Percentiles rank a stretch among this genome's conserved stretches.
Evolutionary conservation across 2,329 filamentous ascomycete genomes (phyloP).

Genomic region (Scedosporium minutisporum): DNA sequence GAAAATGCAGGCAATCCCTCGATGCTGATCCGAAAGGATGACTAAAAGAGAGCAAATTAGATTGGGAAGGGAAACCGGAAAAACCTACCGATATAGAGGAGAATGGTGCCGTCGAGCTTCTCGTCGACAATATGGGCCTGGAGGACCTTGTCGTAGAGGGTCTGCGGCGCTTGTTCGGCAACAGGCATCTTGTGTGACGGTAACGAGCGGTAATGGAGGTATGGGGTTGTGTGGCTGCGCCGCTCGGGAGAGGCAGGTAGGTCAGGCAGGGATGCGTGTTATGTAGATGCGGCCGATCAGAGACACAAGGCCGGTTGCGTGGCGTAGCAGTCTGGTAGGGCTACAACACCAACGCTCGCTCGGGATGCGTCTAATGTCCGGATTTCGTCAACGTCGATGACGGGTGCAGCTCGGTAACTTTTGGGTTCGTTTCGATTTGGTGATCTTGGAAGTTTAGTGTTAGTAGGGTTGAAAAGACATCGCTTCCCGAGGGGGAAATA

Average conservation of each 20-base stretch:
- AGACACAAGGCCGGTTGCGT: no score
- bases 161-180: conserved; percentile 62
- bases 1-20: not conserved
- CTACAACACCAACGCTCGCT: no score
- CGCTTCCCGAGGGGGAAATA: not conserved
- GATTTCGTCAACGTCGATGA: not conserved
- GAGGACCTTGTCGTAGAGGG: conserved; percentile 97
- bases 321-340: no score
- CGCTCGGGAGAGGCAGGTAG: not conserved
- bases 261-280: not conserved
- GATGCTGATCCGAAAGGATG: no score
- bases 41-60: not conserved
- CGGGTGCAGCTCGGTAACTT: not conserved
- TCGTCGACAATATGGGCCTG: conserved; percentile 90
- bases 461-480: not conserved
- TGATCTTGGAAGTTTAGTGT: not conserved
- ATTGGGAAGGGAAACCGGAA: not conserved
- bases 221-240: not conserved
- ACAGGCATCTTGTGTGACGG: conserved; percentile 57
- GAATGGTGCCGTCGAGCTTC: conserved; percentile 83
- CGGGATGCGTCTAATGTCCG: not conserved
- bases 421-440: not conserved
- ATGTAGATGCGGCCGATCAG: not conserved
- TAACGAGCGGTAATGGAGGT: not conserved
- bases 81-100: conserved; percentile 80